These are phyloP conservation scores for Phalaenopsis equestris DNA, from an alignment of 106 monocot species.

Conservation along the genomic window DNA sequence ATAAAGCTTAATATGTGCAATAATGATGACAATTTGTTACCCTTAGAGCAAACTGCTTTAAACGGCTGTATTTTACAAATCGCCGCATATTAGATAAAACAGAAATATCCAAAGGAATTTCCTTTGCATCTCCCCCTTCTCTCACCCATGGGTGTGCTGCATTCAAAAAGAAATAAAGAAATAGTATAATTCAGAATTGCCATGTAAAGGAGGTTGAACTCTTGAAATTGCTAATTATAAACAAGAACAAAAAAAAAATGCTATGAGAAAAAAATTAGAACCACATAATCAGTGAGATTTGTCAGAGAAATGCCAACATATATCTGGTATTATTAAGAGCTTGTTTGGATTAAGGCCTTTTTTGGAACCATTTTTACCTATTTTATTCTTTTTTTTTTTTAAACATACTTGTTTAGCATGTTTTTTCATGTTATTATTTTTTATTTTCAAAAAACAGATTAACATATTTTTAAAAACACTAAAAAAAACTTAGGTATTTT, in stretches of 20 bases:
- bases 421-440: too few species aligned
- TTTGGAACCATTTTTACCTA: too few species aligned
- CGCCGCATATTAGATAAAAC: constrained; percentile 76
- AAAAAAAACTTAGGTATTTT: too few species aligned
- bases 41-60: constrained; percentile 94
- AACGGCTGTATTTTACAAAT: constrained; percentile 83
- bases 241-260: not conserved
- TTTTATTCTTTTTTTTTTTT: too few species aligned
- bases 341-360: not conserved
- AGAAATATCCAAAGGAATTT: constrained; percentile 93
- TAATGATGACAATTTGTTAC: constrained; percentile 23
- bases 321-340: not conserved
- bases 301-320: not conserved
- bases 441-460: too few species aligned
- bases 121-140: constrained; percentile 82
- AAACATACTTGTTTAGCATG: too few species aligned
- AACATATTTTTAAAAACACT: too few species aligned
- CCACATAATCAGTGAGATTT: not conserved
- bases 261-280: too few species aligned
- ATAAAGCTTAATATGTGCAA: not conserved
- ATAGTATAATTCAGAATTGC: not conserved
- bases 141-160: constrained; percentile 96
- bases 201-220: not conserved
- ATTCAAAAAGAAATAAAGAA: not conserved
- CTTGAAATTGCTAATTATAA: not conserved